Conservation (phyloP, 768 basidiomycete species). For the Baorangia bicolor region DNA sequence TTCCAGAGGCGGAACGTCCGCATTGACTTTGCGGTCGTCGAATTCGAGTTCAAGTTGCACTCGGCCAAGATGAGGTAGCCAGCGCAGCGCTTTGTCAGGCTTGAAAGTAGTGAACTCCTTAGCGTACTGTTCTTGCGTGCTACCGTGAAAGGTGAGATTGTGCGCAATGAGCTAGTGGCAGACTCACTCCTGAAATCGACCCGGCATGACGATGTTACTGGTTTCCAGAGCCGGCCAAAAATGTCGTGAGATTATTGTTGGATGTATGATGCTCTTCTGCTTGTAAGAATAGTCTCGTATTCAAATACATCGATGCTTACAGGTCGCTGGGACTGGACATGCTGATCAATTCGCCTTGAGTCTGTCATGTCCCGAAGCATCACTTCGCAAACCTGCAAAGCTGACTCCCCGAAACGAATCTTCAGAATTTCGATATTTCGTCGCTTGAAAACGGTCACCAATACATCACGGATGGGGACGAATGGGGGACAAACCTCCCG, state of each 20-base stretch:
- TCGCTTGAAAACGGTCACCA: slow-evolving; percentile 49
- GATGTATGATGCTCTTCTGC: slow-evolving; percentile 69
- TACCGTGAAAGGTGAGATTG: slow-evolving; percentile 28
- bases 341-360: slow-evolving; percentile 85
- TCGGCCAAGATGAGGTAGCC: slow-evolving; percentile 87
- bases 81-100: slow-evolving; percentile 87
- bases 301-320: slow-evolving; percentile 40
- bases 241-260: slow-evolving; percentile 87
- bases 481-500: slow-evolving; percentile 44
- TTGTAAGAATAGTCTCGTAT: slow-evolving; percentile 3
- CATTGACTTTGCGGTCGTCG: slow-evolving; percentile 72
- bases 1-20: slow-evolving; percentile 83
- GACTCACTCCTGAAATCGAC: slow-evolving; percentile 76
- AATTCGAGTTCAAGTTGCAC: slow-evolving; percentile 79
- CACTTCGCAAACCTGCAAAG: slow-evolving; percentile 94
- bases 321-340: slow-evolving; percentile 70
- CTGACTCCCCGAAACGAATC: slow-evolving; percentile 90
- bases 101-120: slow-evolving; percentile 80
- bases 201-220: slow-evolving; percentile 75
- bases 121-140: slow-evolving; percentile 75
- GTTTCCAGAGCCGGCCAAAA: slow-evolving; percentile 92
- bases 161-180: not conserved
- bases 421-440: slow-evolving; percentile 93
- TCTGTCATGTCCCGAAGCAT: slow-evolving; percentile 98
- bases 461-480: not conserved